Base-by-base conservation (phyloP, 176 grass and related monocot genomes). In the Ensete ventricosum region DNA sequence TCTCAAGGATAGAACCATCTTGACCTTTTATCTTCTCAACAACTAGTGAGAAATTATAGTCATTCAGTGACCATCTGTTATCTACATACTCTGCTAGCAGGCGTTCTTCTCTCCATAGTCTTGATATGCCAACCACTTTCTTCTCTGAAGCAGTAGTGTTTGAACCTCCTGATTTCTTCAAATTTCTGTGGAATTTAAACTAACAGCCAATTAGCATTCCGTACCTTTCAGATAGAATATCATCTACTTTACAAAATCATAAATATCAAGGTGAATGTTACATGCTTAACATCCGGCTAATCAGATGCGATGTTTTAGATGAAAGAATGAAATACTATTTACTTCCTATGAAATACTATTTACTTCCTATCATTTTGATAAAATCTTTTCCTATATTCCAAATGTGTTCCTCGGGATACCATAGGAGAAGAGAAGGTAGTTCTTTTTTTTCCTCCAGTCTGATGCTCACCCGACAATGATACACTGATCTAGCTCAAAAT, bases 81-180 rank as follows among this genome's bases (percentile, higher is more conserved):
- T 93, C 86, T 12, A 50, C 76, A 49, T 87, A 86, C 73, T 91
- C 86, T 82, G 90, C 95, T 69, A 98, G 76, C 29, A 80, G 71
- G 65, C 79, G 60, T 71, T 80, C 62, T 69, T 75, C 52, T 67
- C 78, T 78, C 55, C 79, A 77, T 53, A 76, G 77, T 66, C 75
- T 88, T 9, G 70, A 80, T 78, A 82, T 63, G 80, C 90, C 86
- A 25, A 91, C 25, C 59, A 98, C 78, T 77, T 98, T 86, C 59
- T 10, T 82, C 48, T 20, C 27, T 9, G 54, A 69, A 76, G 25
- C 11, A 62, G 71, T 76, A 73, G 70, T 65, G 2, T 75, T 86
- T 59, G 73, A 80, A 53, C 74, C 70, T 83, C 76, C 81, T 62
- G 55, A 51, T 50, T 88, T 85, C 81, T 86, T 91, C 64, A 72